Conservation (phyloP, 2,329 filamentous ascomycete genomes). For the Diaporthe destruens region DNA sequence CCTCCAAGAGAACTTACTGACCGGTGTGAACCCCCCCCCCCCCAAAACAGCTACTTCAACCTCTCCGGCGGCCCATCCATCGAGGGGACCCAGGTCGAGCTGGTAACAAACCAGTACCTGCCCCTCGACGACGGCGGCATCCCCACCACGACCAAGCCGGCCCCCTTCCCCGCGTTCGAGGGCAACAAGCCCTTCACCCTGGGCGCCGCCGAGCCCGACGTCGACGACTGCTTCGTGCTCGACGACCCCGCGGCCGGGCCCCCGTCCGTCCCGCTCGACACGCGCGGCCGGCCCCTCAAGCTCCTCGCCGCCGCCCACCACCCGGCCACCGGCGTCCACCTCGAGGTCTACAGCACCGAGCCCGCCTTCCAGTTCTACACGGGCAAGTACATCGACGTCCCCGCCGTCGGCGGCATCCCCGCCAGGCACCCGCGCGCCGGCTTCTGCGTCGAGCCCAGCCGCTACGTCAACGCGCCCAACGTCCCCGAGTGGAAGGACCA, state of each 20-base stretch:
- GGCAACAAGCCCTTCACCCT: slow-evolving; percentile 79
- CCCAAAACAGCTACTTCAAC: slow-evolving; percentile 75
- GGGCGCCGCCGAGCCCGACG: slow-evolving; percentile 76
- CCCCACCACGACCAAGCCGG: slow-evolving; percentile 75
- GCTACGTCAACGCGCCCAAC: slow-evolving; percentile 91
- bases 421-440: slow-evolving; percentile 77
- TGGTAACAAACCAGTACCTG: slow-evolving; percentile 75
- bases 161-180: slow-evolving; percentile 73
- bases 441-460: slow-evolving; percentile 92
- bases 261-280: slow-evolving; percentile 71
- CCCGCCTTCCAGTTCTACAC: slow-evolving; percentile 98
- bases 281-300: slow-evolving; percentile 72
- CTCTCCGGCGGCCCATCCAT: slow-evolving; percentile 66
- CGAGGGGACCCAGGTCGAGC: slow-evolving; percentile 73
- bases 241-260: slow-evolving; percentile 73
- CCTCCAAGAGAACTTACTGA: neutral
- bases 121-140: slow-evolving; percentile 81
- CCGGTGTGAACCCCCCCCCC: neutral
- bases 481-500: slow-evolving; percentile 82
- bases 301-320: slow-evolving; percentile 81
- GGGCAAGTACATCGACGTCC: slow-evolving; percentile 85
- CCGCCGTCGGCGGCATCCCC: slow-evolving; percentile 71
- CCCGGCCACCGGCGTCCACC: slow-evolving; percentile 78
- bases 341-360: slow-evolving; percentile 92
- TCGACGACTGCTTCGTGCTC: slow-evolving; percentile 93